These are phyloP conservation scores for Ramularia endophylla DNA, from an alignment of 2,329 filamentous ascomycete genomes.

Conservation along the genomic window DNA sequence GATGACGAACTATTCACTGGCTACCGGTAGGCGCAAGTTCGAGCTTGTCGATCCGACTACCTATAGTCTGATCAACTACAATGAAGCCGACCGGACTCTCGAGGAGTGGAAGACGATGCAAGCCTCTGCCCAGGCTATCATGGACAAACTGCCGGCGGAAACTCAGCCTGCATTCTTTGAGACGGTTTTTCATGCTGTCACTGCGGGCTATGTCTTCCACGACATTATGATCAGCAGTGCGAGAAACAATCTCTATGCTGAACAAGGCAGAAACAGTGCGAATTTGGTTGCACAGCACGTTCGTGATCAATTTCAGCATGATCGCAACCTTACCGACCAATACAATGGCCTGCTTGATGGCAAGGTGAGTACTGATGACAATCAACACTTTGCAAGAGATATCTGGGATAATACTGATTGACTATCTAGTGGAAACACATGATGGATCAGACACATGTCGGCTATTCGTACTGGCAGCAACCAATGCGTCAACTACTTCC, in stretches of 20 bases:
- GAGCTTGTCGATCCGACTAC: slow-evolving; percentile 55
- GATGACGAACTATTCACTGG: slow-evolving; percentile 51
- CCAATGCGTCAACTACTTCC: slow-evolving; percentile 65
- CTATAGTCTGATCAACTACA: slow-evolving; percentile 59
- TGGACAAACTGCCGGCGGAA: slow-evolving; percentile 47
- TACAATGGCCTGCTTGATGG: slow-evolving; percentile 56
- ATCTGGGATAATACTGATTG: too few species aligned
- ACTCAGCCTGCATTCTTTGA: slow-evolving; percentile 57
- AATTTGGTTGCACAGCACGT: slow-evolving; percentile 51
- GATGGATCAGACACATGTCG: slow-evolving; percentile 44
- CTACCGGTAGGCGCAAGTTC: slow-evolving; percentile 55
- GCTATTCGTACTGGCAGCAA: slow-evolving; percentile 57
- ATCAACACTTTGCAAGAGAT: too few species aligned
- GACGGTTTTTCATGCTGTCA: slow-evolving; percentile 54
- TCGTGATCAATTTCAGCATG: slow-evolving; percentile 50
- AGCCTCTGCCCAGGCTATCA: slow-evolving; percentile 50
- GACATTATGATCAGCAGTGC: slow-evolving; percentile 48
- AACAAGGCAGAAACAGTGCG: slow-evolving; percentile 52
- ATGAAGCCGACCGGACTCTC: slow-evolving; percentile 55
- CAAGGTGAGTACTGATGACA: slow-evolving; percentile 36
- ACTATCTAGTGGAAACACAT: slow-evolving; percentile 52
- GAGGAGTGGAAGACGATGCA: slow-evolving; percentile 51
- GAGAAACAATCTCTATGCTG: slow-evolving; percentile 50
- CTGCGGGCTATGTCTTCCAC: slow-evolving; percentile 53
- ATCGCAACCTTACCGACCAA: slow-evolving; percentile 49